phyloP scores from a whole-genome alignment of 2,329 filamentous ascomycete genomes.

The Phialophora macrospora region DNA sequence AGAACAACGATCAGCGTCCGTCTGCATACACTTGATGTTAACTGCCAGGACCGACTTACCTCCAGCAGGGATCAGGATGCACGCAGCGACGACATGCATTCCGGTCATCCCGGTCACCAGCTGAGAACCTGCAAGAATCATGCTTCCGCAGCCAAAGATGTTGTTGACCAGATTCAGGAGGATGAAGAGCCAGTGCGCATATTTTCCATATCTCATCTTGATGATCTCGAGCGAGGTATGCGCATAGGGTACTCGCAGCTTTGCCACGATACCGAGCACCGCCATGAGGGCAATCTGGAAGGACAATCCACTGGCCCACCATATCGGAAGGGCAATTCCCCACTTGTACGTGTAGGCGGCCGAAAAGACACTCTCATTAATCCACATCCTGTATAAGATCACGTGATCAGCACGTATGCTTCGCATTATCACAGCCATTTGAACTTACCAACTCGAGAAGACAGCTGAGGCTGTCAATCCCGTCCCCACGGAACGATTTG shows the following conservation, averaged over 20 bases:
- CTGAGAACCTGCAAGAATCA: constrained; percentile 54
- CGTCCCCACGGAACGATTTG: constrained; percentile 46
- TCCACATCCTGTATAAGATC: constrained; percentile 41
- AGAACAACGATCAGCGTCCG: constrained; percentile 6
- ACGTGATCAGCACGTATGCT: constrained; percentile 6
- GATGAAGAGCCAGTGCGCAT: constrained; percentile 50
- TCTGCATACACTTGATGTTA: not conserved
- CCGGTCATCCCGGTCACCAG: constrained; percentile 55
- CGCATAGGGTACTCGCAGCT: constrained; percentile 57
- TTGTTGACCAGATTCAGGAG: constrained; percentile 50
- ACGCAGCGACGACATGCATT: constrained; percentile 56
- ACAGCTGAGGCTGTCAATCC: constrained; percentile 48
- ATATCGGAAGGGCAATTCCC: constrained; percentile 46
- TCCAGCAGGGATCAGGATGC: constrained; percentile 54
- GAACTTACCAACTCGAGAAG: constrained; percentile 44
- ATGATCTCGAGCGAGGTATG: constrained; percentile 59
- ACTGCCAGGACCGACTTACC: constrained; percentile 40
- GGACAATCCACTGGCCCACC: constrained; percentile 49
- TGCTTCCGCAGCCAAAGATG: constrained; percentile 52
- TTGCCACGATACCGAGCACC: constrained; percentile 55
- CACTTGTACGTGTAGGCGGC: constrained; percentile 45
- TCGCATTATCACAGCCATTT: not conserved
- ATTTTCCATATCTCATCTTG: constrained; percentile 53
- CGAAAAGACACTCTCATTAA: constrained; percentile 46
- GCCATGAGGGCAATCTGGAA: constrained; percentile 59